Percentiles rank a stretch among this genome's conserved stretches.
phyloP scores from a whole-genome alignment of 179 eudicot genomes.

The Carnegiea gigantea region DNA sequence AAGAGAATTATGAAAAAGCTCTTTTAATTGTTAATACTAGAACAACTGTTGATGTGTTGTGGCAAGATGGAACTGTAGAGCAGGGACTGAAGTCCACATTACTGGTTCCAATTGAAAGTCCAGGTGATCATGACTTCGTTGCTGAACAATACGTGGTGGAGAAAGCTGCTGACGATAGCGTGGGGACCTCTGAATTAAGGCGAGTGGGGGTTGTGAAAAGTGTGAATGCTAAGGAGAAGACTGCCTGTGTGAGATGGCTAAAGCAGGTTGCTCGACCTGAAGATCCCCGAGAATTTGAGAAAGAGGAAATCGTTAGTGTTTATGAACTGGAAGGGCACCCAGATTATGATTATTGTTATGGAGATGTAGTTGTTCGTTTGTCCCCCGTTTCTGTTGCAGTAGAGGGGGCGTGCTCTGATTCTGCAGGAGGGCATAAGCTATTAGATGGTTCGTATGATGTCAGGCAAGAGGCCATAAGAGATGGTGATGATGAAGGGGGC shows the following conservation, averaged over 20 bases:
- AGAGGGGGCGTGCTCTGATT: slow-evolving; percentile 28
- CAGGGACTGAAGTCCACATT: slow-evolving; percentile 54
- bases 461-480: slow-evolving; percentile 25
- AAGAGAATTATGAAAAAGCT: slow-evolving; percentile 82
- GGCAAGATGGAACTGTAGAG: slow-evolving; percentile 92
- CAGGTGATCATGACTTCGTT: slow-evolving; percentile 96
- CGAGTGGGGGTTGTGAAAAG: slow-evolving; percentile 92
- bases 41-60: slow-evolving; percentile 79
- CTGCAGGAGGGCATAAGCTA: slow-evolving; percentile 34
- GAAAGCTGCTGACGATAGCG: slow-evolving; percentile 70
- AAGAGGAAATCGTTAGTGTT: slow-evolving; percentile 92
- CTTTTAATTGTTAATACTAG: slow-evolving; percentile 65
- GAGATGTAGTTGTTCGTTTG: slow-evolving; percentile 96
- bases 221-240: slow-evolving; percentile 92
- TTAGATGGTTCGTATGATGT: slow-evolving; percentile 27
- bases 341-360: slow-evolving; percentile 94
- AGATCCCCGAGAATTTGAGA: slow-evolving; percentile 81
- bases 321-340: slow-evolving; percentile 98
- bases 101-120: slow-evolving; percentile 86
- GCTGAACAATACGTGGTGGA: slow-evolving; percentile 98
- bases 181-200: slow-evolving; percentile 54
- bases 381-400: slow-evolving; percentile 51
- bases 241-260: slow-evolving; percentile 93
- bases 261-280: slow-evolving; percentile 81
- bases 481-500: slow-evolving; percentile 25